These are phyloP conservation scores for Sporisorium iseilematis-ciliati DNA, from an alignment of 1,284 basidiomycete genomes.

Conservation along the genomic window DNA sequence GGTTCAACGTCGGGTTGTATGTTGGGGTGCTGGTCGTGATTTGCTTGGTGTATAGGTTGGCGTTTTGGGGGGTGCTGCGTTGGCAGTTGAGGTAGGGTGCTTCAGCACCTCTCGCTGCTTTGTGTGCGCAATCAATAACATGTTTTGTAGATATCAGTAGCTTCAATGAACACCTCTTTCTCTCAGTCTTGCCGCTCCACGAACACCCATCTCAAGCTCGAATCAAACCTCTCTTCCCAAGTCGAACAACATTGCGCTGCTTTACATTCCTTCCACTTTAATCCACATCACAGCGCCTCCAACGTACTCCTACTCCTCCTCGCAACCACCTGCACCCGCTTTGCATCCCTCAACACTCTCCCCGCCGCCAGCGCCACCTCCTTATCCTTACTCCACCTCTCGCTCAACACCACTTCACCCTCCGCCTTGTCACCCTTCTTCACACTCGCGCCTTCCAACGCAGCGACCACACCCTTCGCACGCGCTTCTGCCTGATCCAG, in stretches of 20 bases:
- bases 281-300: conserved; percentile 7
- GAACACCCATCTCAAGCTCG: no score
- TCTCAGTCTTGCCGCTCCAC: no score
- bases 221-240: no score
- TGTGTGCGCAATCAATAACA: no score
- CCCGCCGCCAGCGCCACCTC: conserved; percentile 14
- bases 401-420: conserved; percentile 1
- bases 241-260: not conserved
- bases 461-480: conserved; percentile 15
- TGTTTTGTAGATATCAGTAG: no score
- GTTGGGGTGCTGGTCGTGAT: conserved; percentile 59
- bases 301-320: conserved; percentile 12
- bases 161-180: no score
- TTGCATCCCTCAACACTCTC: conserved; percentile 42
- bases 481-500: conserved; percentile 29
- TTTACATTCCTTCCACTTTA: not conserved
- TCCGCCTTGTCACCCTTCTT: not conserved
- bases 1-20: conserved; percentile 56
- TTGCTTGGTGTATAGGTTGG: conserved; percentile 59
- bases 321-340: conserved; percentile 19
- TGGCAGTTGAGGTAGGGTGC: conserved; percentile 26
- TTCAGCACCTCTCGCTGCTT: no score
- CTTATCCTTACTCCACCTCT: conserved; percentile 17
- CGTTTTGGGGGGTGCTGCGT: conserved; percentile 58
- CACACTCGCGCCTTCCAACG: not conserved